Evolutionary conservation across 805 yeast species (phyloP).

Genomic region (Barnettozyma botsteinii): DNA sequence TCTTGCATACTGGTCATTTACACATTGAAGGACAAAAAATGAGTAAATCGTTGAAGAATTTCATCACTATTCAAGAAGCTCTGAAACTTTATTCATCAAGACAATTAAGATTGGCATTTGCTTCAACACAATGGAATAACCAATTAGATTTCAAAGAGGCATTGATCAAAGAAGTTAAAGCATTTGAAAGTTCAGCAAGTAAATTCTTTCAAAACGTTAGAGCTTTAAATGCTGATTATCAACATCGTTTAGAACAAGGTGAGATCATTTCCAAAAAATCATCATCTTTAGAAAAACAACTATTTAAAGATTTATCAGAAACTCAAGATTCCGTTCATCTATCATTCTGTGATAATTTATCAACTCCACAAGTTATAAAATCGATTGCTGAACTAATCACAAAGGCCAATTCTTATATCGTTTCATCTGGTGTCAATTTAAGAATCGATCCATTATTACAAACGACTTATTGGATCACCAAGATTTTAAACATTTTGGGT

Average conservation of each 20-base stretch:
- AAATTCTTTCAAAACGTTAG: constrained; percentile 86
- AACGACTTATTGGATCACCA: constrained; percentile 63
- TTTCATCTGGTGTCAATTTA: constrained; percentile 43
- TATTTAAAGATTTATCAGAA: constrained; percentile 42
- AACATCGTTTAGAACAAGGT: constrained; percentile 42
- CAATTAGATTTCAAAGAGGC: constrained; percentile 89
- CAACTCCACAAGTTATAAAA: constrained; percentile 72
- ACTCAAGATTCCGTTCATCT: constrained; percentile 59
- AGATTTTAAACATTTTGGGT: constrained; percentile 68
- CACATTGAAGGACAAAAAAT: constrained; percentile 98
- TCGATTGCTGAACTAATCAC: constrained; percentile 62
- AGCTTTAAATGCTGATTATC: constrained; percentile 68
- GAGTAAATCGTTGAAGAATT: constrained; percentile 93
- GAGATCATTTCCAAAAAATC: constrained; percentile 58
- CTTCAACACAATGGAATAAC: constrained; percentile 86
- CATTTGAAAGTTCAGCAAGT: constrained; percentile 65
- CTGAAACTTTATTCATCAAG: constrained; percentile 63
- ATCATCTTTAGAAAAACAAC: constrained; percentile 45
- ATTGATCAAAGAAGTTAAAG: constrained; percentile 67
- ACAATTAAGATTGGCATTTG: constrained; percentile 87
- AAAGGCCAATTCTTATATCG: constrained; percentile 65
- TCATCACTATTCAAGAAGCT: constrained; percentile 92
- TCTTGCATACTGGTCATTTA: constrained; percentile 93
- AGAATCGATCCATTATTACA: constrained; percentile 62
- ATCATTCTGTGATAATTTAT: constrained; percentile 84